phyloP scores from a whole-genome alignment of 2,329 filamentous ascomycete genomes.

The Claviceps sp. region DNA sequence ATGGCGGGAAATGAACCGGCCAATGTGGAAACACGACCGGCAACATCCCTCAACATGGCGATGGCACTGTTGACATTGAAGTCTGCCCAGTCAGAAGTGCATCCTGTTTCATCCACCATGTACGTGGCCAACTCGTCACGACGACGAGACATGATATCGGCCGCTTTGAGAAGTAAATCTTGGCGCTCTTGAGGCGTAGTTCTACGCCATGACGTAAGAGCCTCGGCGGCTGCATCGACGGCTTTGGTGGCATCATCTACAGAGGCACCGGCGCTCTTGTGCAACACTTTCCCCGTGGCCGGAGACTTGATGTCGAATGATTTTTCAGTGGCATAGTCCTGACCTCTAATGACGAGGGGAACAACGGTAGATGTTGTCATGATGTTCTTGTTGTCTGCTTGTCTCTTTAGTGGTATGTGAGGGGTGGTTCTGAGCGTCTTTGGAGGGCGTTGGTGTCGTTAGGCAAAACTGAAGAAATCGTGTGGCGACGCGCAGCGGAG shows the following conservation, averaged over 20 bases:
- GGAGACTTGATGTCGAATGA: slow-evolving; percentile 47
- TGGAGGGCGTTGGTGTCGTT: no score
- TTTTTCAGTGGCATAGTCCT: slow-evolving; percentile 29
- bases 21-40: slow-evolving; percentile 26
- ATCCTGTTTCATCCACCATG: slow-evolving; percentile 39
- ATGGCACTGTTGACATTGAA: slow-evolving; percentile 25
- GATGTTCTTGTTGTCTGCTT: neutral
- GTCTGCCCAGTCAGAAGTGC: slow-evolving; percentile 22
- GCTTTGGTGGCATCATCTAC: slow-evolving; percentile 42
- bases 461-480: no score
- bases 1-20: slow-evolving; percentile 24
- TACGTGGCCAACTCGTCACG: slow-evolving; percentile 46
- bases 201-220: slow-evolving; percentile 56
- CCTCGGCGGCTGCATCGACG: slow-evolving; percentile 42
- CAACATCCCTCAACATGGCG: slow-evolving; percentile 28
- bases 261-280: slow-evolving; percentile 42
- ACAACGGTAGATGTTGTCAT: slow-evolving; percentile 10
- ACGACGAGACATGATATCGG: slow-evolving; percentile 47
- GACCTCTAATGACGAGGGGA: slow-evolving; percentile 30
- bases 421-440: no score
- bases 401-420: no score
- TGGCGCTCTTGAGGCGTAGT: slow-evolving; percentile 48
- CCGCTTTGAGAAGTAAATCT: slow-evolving; percentile 56
- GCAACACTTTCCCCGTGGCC: slow-evolving; percentile 34
- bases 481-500: no score